Evolutionary conservation across 352 stramenopile genomes (phyloP).

Genomic region (Pilasporangium apinafurcum): DNA sequence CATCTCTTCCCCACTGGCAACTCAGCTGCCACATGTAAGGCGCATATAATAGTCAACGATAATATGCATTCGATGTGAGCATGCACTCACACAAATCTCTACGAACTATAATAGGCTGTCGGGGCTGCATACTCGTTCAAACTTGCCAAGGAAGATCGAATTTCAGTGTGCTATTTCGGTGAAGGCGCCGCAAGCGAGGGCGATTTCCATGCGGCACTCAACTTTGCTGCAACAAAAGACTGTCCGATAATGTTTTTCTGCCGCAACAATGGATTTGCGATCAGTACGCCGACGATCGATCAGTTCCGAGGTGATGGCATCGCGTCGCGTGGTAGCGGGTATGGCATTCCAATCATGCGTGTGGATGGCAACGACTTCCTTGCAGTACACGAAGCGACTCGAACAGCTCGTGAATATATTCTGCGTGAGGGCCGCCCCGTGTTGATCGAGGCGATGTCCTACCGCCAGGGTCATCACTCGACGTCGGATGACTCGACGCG

Average conservation of each 20-base stretch:
- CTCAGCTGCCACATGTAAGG: slow-evolving; percentile 92
- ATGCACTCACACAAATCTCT: not conserved
- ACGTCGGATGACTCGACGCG: slow-evolving; percentile 97
- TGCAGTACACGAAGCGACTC: slow-evolving; percentile 92
- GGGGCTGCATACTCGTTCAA: slow-evolving; percentile 97
- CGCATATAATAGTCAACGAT: too few species aligned
- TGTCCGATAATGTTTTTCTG: slow-evolving; percentile 97
- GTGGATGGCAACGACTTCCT: slow-evolving; percentile 98
- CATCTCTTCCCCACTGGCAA: slow-evolving; percentile 95
- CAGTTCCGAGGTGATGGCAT: slow-evolving; percentile 98
- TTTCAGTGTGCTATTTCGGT: slow-evolving; percentile 95
- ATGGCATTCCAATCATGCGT: slow-evolving; percentile 95
- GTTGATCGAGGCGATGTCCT: slow-evolving; percentile 98
- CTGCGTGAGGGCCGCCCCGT: slow-evolving; percentile 88
- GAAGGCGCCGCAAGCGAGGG: slow-evolving; percentile 96
- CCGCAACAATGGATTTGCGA: slow-evolving; percentile 99
- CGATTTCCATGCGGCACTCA: slow-evolving; percentile 96
- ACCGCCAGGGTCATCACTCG: slow-evolving; percentile 97
- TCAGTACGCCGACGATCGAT: slow-evolving; percentile 93
- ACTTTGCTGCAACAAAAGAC: slow-evolving; percentile 95
- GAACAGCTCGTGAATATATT: slow-evolving; percentile 87
- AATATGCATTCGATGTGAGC: too few species aligned
- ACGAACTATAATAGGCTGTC: slow-evolving; percentile 67
- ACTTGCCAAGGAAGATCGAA: slow-evolving; percentile 85
- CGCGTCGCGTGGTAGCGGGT: slow-evolving; percentile 89